Base-by-base conservation (phyloP, 2,329 filamentous ascomycete species). In the Colletotrichum liaoningense region DNA sequence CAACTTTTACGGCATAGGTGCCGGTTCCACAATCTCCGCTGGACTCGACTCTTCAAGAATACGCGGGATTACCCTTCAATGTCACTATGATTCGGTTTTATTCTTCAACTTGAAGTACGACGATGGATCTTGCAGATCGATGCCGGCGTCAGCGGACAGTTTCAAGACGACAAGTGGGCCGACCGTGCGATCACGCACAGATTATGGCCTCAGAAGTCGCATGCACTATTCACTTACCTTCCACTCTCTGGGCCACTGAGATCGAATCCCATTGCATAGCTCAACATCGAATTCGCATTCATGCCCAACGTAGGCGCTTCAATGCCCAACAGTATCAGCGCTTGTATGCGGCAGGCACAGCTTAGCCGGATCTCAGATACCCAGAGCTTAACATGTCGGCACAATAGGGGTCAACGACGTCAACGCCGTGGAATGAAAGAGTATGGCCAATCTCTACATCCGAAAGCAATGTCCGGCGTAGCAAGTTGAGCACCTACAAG, bases 161-260 rank as follows among this genome's bases (percentile, higher is more conserved):
- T 73, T 73, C 70, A 69, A 59, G 59, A 55, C 49, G 35, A 30
- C 28, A 19, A 4, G 56, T 38, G 22, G 35, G 30, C 54, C 30
- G 58, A 63, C 71, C 71, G 71, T 73, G 71, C 71, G 56, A 35
- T 28, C 46, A 28, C 67, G 71, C 71, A 73, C 71, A 64, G 71
- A 71, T 49, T 49, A 66, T 66, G 2, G 55, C 66, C 22, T 64
- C 60, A 63, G 8, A 49, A n/a, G 7, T 49, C 16, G 42, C 42
- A n/a, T 19, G 42, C 16, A 9, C 42, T 9, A 19, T 49, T 49
- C 42, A 49, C 42, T 49, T 19, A 8, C 42, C 42, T 7, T 22
- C 19, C 19, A 19, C 42, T n/a, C 16, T 49, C 8, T 11, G 7
- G 8, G 19, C 42, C 19, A 49, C 19, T 49, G 42, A 8, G 4